Evolutionary conservation across 805 yeast genomes (phyloP).

Genomic region (Saturnispora besseyi): DNA sequence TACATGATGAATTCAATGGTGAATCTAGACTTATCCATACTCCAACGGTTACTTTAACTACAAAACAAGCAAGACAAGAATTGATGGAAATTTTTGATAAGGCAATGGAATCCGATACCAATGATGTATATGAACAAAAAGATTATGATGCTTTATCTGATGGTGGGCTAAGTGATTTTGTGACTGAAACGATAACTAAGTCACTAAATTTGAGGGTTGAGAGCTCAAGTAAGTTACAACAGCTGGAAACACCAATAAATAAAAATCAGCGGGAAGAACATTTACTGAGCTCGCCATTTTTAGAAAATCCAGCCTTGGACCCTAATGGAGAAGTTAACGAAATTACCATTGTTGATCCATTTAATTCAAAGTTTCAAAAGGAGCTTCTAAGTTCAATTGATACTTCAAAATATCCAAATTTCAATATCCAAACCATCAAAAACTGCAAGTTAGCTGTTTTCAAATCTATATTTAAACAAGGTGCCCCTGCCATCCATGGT

Average conservation of each 20-base stretch:
- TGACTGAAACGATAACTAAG: constrained; percentile 39
- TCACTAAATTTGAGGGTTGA: constrained; percentile 14
- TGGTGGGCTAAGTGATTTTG: constrained; percentile 29
- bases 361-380: constrained; percentile 33
- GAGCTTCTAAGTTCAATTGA: neutral
- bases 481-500: constrained; percentile 23
- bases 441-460: constrained; percentile 14
- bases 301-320: constrained; percentile 22
- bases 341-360: constrained; percentile 28
- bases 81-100: constrained; percentile 68
- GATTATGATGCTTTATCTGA: constrained; percentile 12
- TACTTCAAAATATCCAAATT: constrained; percentile 24
- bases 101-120: constrained; percentile 20
- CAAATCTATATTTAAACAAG: constrained; percentile 15
- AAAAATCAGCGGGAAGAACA: constrained; percentile 12
- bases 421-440: constrained; percentile 7
- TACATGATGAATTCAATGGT: neutral
- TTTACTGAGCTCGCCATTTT: constrained; percentile 39
- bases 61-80: constrained; percentile 68
- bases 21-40: constrained; percentile 36
- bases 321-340: neutral
- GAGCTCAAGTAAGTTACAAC: neutral
- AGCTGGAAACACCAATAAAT: neutral
- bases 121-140: neutral
- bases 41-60: constrained; percentile 72